These are phyloP conservation scores for Tephrocybe sp. DNA, from an alignment of 768 basidiomycete genomes.

Conservation along the genomic window DNA sequence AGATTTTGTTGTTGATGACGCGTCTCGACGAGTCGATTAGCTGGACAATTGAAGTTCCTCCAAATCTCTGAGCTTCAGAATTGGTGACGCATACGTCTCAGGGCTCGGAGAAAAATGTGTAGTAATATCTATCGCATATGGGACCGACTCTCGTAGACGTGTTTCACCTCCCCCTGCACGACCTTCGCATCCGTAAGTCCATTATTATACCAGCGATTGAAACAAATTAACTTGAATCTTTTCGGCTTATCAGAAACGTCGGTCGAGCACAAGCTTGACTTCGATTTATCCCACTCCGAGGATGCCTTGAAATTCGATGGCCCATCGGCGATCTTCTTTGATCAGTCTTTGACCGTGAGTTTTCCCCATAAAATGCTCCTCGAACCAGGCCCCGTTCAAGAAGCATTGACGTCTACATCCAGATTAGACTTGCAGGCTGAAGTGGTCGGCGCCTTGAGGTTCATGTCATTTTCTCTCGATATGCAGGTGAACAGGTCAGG, in stretches of 20 bases:
- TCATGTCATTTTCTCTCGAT: too few species aligned
- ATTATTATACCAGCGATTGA: neutral
- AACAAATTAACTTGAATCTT: neutral
- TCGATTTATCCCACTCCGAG: slow-evolving; percentile 8
- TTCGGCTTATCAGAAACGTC: slow-evolving; percentile 1
- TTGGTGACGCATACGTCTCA: slow-evolving; percentile 1
- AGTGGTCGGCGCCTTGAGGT: too few species aligned
- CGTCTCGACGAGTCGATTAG: neutral
- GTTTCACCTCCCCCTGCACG: slow-evolving; percentile 3
- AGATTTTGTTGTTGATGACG: neutral
- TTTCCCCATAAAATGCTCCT: slow-evolving; percentile 3
- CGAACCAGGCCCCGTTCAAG: neutral
- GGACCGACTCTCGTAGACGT: slow-evolving; percentile 7
- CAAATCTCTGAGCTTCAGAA: neutral
- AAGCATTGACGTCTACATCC: too few species aligned
- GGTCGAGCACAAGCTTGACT: slow-evolving; percentile 6
- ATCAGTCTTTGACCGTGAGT: neutral
- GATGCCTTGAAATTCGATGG: neutral
- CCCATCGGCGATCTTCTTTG: slow-evolving; percentile 1
- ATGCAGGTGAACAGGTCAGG: too few species aligned
- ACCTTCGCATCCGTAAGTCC: slow-evolving; percentile 9
- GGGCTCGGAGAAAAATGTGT: slow-evolving; percentile 1
- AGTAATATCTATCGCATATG: slow-evolving; percentile 4
- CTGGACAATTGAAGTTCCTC: slow-evolving; percentile 5
- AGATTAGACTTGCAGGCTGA: too few species aligned